Evolutionary conservation across 1,284 basidiomycete species (phyloP).

Genomic region (Cryptococcus maquisensis): DNA sequence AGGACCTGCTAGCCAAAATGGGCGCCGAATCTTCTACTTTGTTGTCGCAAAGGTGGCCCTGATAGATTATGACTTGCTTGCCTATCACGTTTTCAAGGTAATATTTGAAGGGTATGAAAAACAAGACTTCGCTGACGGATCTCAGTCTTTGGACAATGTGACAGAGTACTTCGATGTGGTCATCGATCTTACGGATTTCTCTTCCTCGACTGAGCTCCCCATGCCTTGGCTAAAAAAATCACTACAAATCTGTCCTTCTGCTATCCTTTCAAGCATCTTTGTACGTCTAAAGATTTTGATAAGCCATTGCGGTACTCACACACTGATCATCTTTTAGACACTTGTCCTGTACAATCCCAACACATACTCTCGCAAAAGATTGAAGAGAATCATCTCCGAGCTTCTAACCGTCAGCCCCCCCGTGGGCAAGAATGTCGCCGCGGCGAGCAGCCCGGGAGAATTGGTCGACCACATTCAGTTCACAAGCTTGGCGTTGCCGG

Average conservation of each 20-base stretch:
- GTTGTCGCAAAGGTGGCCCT: conserved; percentile 69
- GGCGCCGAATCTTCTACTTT: conserved; percentile 50
- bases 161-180: conserved; percentile 63
- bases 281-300: conserved; percentile 10
- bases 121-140: conserved; percentile 8
- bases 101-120: background rate
- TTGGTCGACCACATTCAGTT: conserved; percentile 74
- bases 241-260: conserved; percentile 66
- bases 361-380: conserved; percentile 63
- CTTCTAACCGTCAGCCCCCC: conserved; percentile 69
- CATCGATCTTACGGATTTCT: conserved; percentile 76
- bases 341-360: conserved; percentile 78
- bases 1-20: conserved; percentile 51
- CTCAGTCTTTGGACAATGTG: conserved; percentile 35
- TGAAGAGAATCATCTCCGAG: conserved; percentile 56
- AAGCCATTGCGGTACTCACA: conserved; percentile 55
- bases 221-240: conserved; percentile 75
- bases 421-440: conserved; percentile 56
- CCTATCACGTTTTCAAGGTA: conserved; percentile 77
- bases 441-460: conserved; percentile 53
- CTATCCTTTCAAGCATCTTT: conserved; percentile 29
- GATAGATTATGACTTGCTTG: conserved; percentile 77
- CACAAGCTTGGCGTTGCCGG: conserved; percentile 43
- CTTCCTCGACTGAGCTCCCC: conserved; percentile 70
- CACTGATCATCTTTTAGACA: conserved; percentile 48